A percentile compares a stretch with the other conserved stretches of the same genome.
phyloP scores from a whole-genome alignment of 805 yeast genomes.

The Wickerhamomyces mucosus region DNA sequence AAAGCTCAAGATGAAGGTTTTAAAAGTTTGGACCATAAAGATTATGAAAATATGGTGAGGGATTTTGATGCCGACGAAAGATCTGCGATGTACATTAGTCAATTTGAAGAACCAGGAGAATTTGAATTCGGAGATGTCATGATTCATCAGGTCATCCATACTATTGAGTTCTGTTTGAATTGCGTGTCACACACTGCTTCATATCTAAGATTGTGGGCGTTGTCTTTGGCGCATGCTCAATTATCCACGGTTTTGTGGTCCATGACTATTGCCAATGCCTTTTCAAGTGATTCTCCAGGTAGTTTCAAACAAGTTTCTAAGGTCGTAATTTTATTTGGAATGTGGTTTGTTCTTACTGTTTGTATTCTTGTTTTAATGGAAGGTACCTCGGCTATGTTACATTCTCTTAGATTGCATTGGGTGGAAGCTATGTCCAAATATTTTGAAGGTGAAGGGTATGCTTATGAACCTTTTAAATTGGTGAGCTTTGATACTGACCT shows the following conservation, averaged over 20 bases:
- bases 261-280: constrained; percentile 84
- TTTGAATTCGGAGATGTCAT: constrained; percentile 86
- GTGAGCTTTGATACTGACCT: constrained; percentile 3
- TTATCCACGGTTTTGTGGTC: constrained; percentile 91
- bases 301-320: constrained; percentile 56
- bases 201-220: constrained; percentile 92
- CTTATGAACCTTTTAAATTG: constrained; percentile 84
- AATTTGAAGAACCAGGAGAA: constrained; percentile 41
- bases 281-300: constrained; percentile 38
- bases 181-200: constrained; percentile 99
- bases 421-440: constrained; percentile 98
- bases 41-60: constrained; percentile 20
- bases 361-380: constrained; percentile 93
- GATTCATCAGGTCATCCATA: constrained; percentile 96
- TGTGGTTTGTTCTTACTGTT: constrained; percentile 93
- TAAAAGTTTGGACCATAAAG: constrained; percentile 29
- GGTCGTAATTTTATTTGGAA: constrained; percentile 75
- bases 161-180: constrained; percentile 94
- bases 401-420: constrained; percentile 98
- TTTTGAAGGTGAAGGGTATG: constrained; percentile 92
- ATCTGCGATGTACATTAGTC: constrained; percentile 33
- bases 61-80: constrained; percentile 38
- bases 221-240: constrained; percentile 95
- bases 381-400: constrained; percentile 98
- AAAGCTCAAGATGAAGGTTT: constrained; percentile 42